These are phyloP conservation scores for Amanita rimosa DNA, from an alignment of 768 basidiomycete species.

Conservation along the genomic window DNA sequence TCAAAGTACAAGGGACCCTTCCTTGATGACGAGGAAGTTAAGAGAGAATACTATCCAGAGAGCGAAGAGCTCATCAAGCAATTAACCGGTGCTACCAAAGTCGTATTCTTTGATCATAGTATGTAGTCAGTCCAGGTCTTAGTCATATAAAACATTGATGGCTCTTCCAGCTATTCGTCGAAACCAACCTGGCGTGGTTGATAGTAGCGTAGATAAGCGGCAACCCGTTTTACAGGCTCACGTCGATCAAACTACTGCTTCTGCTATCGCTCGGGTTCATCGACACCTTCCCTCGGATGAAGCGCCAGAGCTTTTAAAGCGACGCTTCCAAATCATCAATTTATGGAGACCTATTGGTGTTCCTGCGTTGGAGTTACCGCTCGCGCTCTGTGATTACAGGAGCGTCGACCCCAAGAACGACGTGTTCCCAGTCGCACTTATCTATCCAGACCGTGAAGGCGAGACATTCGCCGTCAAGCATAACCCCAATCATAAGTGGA, in stretches of 20 bases:
- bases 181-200: slow-evolving; percentile 24
- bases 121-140: not conserved
- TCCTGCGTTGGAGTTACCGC: slow-evolving; percentile 37
- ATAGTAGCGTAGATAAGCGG: slow-evolving; percentile 24
- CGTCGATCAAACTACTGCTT: slow-evolving; percentile 38
- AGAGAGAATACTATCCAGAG: slow-evolving; percentile 49
- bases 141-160: not conserved
- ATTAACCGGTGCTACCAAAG: slow-evolving; percentile 45
- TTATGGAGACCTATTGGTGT: slow-evolving; percentile 46
- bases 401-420: slow-evolving; percentile 31
- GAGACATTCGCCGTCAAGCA: slow-evolving; percentile 37
- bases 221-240: slow-evolving; percentile 37
- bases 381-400: slow-evolving; percentile 39
- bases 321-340: slow-evolving; percentile 48
- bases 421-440: slow-evolving; percentile 30
- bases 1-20: slow-evolving; percentile 28
- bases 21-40: slow-evolving; percentile 34
- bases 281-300: slow-evolving; percentile 39
- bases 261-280: slow-evolving; percentile 34
- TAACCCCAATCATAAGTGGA: slow-evolving; percentile 36
- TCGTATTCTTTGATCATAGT: slow-evolving; percentile 42
- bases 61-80: slow-evolving; percentile 47
- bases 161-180: slow-evolving; percentile 30
- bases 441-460: slow-evolving; percentile 39
- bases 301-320: slow-evolving; percentile 28